Evolutionary conservation across 441 rosid species (phyloP), one percentile per base, ranked within the genome.

Genomic region (Aquilaria agallochum): DNA sequence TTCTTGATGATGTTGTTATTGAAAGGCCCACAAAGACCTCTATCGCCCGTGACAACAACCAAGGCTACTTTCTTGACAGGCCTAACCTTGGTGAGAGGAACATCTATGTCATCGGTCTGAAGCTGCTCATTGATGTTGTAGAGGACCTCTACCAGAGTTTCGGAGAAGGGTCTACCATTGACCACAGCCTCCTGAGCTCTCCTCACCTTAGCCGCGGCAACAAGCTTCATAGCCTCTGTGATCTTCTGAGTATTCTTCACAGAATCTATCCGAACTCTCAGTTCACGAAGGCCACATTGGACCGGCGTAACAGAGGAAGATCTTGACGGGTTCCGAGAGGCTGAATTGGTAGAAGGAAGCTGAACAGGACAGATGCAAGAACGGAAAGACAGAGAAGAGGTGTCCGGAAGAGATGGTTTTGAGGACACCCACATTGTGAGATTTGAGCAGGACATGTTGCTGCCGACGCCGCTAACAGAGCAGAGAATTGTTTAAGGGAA

Each of bases 111-210:
- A 64, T 91, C 97, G 53, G 76, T 83, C 50, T 82, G 92, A 54
- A 89, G 87, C 74, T 85, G 96, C 45, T 91, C 90, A 55, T 95
- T 91, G 74, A 95, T 82, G 77, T 86, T 75, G 88, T 83, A 95
- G 20, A 95, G 90, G 67, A 92, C 90, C 57, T 85, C 97, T 3
- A 92, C 92, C 2, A 92, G 90, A 54, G 90, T 83, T 75, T 92
- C 93, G 1, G 95, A 89, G 75, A 95, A 95, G 9, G 97, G 97
- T 59, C 99, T 53, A 2, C 92, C 85, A 36, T 82, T 95, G 47
- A 95, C 95, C 30, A 91, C 96, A 27, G 97, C 97, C 79, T 95
- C 96, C 59, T 95, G 97, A 12, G 99, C 99, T 75, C 97, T 81
- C 69, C 97, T 79, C 61, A 95, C 97, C 72, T 87, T 89, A 0